These are phyloP conservation scores for Pontederia crassipes DNA, from an alignment of 176 grass and related monocot genomes.

Conservation along the genomic window DNA sequence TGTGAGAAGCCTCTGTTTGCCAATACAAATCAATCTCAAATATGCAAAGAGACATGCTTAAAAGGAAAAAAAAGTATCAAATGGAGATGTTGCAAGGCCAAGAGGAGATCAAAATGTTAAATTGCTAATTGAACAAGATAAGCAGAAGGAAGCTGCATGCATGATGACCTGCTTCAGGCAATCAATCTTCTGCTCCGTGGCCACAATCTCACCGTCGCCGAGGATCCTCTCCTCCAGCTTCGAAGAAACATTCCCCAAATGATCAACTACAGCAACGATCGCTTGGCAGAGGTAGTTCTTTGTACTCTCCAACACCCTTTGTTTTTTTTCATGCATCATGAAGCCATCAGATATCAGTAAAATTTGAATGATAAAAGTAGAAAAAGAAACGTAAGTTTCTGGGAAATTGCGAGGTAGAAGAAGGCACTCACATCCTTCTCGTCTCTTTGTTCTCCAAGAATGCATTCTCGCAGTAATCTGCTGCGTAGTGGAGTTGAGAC, in stretches of 20 bases:
- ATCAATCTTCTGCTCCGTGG: conserved; percentile 50
- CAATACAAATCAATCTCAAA: background rate
- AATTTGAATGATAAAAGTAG: background rate
- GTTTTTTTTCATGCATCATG: background rate
- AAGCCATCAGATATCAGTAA: background rate
- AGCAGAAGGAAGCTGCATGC: background rate
- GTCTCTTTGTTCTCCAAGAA: conserved; percentile 50
- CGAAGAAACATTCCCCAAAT: conserved; percentile 76
- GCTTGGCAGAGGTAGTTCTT: conserved; percentile 78
- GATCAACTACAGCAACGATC: conserved; percentile 67
- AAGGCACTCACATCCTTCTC: conserved; percentile 35
- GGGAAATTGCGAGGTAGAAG: background rate
- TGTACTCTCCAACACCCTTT: conserved; percentile 54
- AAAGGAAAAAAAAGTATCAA: no score
- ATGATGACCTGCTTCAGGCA: conserved; percentile 55
- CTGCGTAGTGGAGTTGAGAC: conserved; percentile 62
- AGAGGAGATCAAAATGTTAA: no score
- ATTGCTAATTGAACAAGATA: background rate
- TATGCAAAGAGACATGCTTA: no score
- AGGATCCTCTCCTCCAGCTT: conserved; percentile 59
- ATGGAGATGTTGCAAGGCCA: no score
- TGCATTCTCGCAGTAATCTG: conserved; percentile 66
- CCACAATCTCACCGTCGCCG: conserved; percentile 32
- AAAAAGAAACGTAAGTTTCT: no score
- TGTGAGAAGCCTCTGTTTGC: conserved; percentile 65